phyloP scores from a whole-genome alignment of 768 basidiomycete species.

The Cystobasidium ongulense region DNA sequence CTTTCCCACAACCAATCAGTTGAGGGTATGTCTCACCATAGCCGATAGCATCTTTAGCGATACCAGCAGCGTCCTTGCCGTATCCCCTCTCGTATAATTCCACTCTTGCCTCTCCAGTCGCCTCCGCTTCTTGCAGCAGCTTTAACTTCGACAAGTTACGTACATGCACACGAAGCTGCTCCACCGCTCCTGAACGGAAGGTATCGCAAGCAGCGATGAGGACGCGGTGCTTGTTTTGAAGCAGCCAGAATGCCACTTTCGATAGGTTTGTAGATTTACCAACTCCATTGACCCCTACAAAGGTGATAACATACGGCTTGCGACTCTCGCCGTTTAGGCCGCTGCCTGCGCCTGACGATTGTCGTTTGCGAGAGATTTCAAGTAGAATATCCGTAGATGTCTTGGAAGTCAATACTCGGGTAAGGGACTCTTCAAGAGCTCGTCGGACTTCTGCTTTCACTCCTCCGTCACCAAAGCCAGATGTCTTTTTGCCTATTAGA shows the following conservation, averaged over 20 bases:
- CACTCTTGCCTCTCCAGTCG: slow-evolving; percentile 60
- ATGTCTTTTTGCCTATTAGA: slow-evolving; percentile 68
- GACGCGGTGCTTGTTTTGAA: slow-evolving; percentile 86
- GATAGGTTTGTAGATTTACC: slow-evolving; percentile 97
- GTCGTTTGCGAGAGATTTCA: slow-evolving; percentile 72
- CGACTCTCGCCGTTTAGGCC: slow-evolving; percentile 43
- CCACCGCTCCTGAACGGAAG: slow-evolving; percentile 90
- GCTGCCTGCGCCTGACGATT: slow-evolving; percentile 50
- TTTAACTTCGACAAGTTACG: slow-evolving; percentile 79
- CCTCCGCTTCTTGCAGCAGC: slow-evolving; percentile 47
- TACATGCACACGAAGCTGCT: slow-evolving; percentile 93
- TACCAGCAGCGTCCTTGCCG: slow-evolving; percentile 97
- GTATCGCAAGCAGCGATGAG: slow-evolving; percentile 98
- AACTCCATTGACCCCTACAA: slow-evolving; percentile 97
- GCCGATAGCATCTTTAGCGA: slow-evolving; percentile 86
- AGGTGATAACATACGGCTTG: slow-evolving; percentile 83
- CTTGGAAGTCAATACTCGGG: slow-evolving; percentile 88
- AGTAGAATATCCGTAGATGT: slow-evolving; percentile 92
- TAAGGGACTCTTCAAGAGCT: slow-evolving; percentile 77
- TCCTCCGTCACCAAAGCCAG: slow-evolving; percentile 46
- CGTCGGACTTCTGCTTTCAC: slow-evolving; percentile 72
- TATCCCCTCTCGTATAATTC: slow-evolving; percentile 95
- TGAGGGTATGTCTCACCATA: slow-evolving; percentile 73
- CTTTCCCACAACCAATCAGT: too few relatives aligned
- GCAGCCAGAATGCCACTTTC: slow-evolving; percentile 98